Conservation (phyloP, 305 asterid genomes). For the Fraxinus velutina region DNA sequence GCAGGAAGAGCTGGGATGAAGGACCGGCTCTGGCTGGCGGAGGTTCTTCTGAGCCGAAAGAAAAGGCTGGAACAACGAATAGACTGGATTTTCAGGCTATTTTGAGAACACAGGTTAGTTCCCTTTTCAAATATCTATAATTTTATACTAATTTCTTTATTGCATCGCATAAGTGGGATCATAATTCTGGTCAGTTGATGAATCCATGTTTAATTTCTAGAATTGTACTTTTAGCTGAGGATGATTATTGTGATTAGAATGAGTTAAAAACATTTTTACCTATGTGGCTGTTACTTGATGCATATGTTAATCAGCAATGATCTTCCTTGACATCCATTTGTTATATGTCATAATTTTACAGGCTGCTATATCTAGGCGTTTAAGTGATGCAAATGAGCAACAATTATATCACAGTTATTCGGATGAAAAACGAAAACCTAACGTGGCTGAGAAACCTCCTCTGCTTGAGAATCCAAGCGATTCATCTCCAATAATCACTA, state of each 20-base stretch:
- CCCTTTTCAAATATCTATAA: neutral
- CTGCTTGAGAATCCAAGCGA: constrained; percentile 37
- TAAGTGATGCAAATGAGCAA: constrained; percentile 74
- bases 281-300: neutral
- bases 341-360: constrained; percentile 24
- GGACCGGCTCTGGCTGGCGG: constrained; percentile 45
- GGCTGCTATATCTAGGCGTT: constrained; percentile 92
- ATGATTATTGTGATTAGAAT: neutral
- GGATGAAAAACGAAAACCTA: constrained; percentile 32
- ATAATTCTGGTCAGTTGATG: neutral
- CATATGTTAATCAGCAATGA: neutral
- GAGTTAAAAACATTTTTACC: neutral
- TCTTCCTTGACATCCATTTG: neutral
- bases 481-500: constrained; percentile 70
- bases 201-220: neutral
- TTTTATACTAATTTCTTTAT: neutral
- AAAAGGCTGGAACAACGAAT: constrained; percentile 42
- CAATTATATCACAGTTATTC: neutral
- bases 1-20: constrained; percentile 87
- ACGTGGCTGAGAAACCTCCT: constrained; percentile 24
- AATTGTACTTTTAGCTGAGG: neutral
- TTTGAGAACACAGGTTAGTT: constrained; percentile 77
- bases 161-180: neutral
- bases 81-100: constrained; percentile 76
- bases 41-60: constrained; percentile 47